Percentiles rank a stretch among this genome's conserved stretches.
phyloP scores from a whole-genome alignment of 2,329 filamentous ascomycete genomes.

The Pseudogymnoascus sp. region DNA sequence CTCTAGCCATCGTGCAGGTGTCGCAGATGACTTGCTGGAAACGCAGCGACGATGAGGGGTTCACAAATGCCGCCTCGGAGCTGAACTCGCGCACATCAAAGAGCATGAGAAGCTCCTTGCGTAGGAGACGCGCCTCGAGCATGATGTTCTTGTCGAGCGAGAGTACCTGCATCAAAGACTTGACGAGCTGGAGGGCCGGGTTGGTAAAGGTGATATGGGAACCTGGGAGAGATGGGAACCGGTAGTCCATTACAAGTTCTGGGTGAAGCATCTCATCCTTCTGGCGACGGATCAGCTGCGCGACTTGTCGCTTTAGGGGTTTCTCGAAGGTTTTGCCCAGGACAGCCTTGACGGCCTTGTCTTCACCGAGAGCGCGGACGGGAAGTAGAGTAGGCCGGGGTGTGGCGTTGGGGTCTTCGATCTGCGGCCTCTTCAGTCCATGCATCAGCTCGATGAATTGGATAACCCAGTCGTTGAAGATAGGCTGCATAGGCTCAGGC shows the following conservation, averaged over 20 bases:
- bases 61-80: slow-evolving; percentile 76
- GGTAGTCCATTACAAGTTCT: slow-evolving; percentile 79
- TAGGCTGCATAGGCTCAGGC: slow-evolving; percentile 68
- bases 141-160: slow-evolving; percentile 85
- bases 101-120: slow-evolving; percentile 79
- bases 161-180: slow-evolving; percentile 85
- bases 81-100: slow-evolving; percentile 96
- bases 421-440: slow-evolving; percentile 61
- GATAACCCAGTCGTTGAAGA: slow-evolving; percentile 87
- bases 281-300: slow-evolving; percentile 72
- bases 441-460: slow-evolving; percentile 97
- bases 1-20: slow-evolving; percentile 80
- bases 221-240: slow-evolving; percentile 73
- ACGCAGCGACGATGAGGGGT: slow-evolving; percentile 69
- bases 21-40: slow-evolving; percentile 76
- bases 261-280: slow-evolving; percentile 84
- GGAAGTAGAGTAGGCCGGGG: slow-evolving; percentile 53
- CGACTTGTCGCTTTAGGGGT: slow-evolving; percentile 82
- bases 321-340: slow-evolving; percentile 80
- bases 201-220: slow-evolving; percentile 59
- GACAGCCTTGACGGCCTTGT: slow-evolving; percentile 54
- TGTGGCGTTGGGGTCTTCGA: slow-evolving; percentile 40
- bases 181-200: slow-evolving; percentile 83
- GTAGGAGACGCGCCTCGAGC: slow-evolving; percentile 77
- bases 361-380: slow-evolving; percentile 49